Percentiles rank a stretch among this genome's conserved stretches.
Conservation (phyloP, 1,284 basidiomycete species). For the Erythrobasidium hasegawianum region DNA sequence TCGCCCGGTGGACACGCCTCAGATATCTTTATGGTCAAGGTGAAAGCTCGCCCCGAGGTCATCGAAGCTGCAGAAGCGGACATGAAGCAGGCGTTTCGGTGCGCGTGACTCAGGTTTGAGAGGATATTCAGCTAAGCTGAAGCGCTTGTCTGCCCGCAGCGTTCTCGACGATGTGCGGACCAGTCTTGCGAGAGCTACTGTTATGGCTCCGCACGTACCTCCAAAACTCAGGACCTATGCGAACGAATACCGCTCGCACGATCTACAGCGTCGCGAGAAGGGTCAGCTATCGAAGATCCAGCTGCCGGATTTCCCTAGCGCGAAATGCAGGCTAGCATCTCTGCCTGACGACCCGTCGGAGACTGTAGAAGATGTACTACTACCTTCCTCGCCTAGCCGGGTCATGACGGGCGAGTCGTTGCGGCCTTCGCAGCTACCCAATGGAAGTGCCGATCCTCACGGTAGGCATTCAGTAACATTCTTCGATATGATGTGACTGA, state of each 20-base stretch:
- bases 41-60: neutral
- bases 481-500: too few relatives aligned
- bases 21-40: too few relatives aligned
- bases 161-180: conserved; percentile 14
- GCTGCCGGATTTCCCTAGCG: conserved; percentile 1
- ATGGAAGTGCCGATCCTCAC: too few relatives aligned
- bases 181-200: conserved; percentile 9
- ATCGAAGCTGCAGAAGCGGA: conserved; percentile 13
- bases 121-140: too few relatives aligned
- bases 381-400: too few relatives aligned
- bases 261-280: conserved; percentile 18
- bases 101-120: neutral
- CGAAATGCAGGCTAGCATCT: too few relatives aligned
- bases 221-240: conserved; percentile 26
- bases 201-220: conserved; percentile 5
- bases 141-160: too few relatives aligned
- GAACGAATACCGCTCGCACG: conserved; percentile 14
- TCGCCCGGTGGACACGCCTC: neutral
- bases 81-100: conserved; percentile 7
- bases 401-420: too few relatives aligned
- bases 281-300: conserved; percentile 14
- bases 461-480: too few relatives aligned
- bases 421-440: too few relatives aligned
- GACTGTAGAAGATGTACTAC: too few relatives aligned
- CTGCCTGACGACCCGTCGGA: too few relatives aligned